Percentiles rank a stretch among this genome's conserved stretches.
phyloP scores from a whole-genome alignment of 108 stramenopile species.

The Nannochloropsis granulata region DNA sequence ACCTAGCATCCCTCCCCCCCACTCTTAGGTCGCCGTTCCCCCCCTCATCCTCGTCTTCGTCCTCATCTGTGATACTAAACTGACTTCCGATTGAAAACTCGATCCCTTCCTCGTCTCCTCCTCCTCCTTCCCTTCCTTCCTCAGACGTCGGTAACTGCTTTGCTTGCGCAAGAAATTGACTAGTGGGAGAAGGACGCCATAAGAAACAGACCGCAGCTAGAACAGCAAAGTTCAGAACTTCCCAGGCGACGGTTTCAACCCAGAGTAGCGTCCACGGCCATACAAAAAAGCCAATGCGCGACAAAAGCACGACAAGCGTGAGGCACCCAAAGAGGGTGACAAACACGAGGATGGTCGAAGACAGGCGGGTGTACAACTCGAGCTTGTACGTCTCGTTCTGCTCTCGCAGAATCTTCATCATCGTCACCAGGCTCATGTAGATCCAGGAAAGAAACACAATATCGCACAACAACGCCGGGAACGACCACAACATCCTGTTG shows the following conservation, averaged over 20 bases:
- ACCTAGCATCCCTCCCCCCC: neutral
- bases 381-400: slow-evolving; percentile 33
- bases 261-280: slow-evolving; percentile 31
- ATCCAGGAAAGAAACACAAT: slow-evolving; percentile 10
- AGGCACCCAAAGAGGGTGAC: slow-evolving; percentile 20
- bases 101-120: neutral
- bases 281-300: slow-evolving; percentile 3
- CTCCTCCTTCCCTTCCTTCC: neutral
- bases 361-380: slow-evolving; percentile 22
- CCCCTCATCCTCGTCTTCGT: neutral
- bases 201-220: slow-evolving; percentile 23
- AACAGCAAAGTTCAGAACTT: slow-evolving; percentile 29
- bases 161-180: slow-evolving; percentile 7
- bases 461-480: neutral
- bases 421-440: neutral
- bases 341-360: slow-evolving; percentile 17
- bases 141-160: slow-evolving; percentile 3
- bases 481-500: neutral
- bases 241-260: slow-evolving; percentile 25
- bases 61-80: neutral
- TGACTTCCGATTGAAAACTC: neutral
- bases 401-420: slow-evolving; percentile 7
- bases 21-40: neutral
- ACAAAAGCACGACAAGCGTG: slow-evolving; percentile 13
- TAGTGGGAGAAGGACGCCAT: slow-evolving; percentile 18